phyloP scores from a whole-genome alignment of 306 rosid species.

The Lathyrus aphaca region DNA sequence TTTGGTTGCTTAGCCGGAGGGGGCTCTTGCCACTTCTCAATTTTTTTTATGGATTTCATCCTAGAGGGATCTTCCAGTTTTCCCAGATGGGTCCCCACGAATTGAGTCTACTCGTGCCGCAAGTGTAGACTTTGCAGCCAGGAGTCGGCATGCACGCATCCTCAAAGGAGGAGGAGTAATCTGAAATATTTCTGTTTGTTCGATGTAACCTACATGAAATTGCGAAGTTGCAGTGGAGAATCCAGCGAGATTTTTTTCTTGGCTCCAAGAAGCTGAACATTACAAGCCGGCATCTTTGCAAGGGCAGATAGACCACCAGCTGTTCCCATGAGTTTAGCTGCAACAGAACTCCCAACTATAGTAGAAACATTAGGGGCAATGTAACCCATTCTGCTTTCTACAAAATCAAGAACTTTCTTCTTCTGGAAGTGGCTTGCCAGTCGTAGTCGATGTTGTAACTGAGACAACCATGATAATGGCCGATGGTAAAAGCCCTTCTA shows the following conservation, averaged over 20 bases:
- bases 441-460: slow-evolving; percentile 94
- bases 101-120: slow-evolving; percentile 93
- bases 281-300: slow-evolving; percentile 99
- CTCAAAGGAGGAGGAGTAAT: slow-evolving; percentile 82
- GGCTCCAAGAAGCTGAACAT: slow-evolving; percentile 99
- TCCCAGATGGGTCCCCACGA: slow-evolving; percentile 91
- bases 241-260: slow-evolving; percentile 92
- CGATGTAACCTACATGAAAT: slow-evolving; percentile 86
- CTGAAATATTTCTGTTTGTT: slow-evolving; percentile 90
- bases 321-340: slow-evolving; percentile 96
- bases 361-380: slow-evolving; percentile 96
- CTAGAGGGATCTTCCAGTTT: slow-evolving; percentile 62
- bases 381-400: slow-evolving; percentile 96
- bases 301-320: slow-evolving; percentile 84
- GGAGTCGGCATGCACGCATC: slow-evolving; percentile 87
- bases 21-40: slow-evolving; percentile 99
- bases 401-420: slow-evolving; percentile 93
- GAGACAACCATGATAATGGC: slow-evolving; percentile 97
- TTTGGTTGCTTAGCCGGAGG: slow-evolving; percentile 97
- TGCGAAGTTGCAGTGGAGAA: slow-evolving; percentile 95
- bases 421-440: slow-evolving; percentile 96
- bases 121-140: slow-evolving; percentile 89
- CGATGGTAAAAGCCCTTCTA: slow-evolving; percentile 92
- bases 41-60: slow-evolving; percentile 84
- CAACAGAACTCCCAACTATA: slow-evolving; percentile 91